Conservation (phyloP, 164 flowering plant species). For the Magnolia kwangsiensis region DNA sequence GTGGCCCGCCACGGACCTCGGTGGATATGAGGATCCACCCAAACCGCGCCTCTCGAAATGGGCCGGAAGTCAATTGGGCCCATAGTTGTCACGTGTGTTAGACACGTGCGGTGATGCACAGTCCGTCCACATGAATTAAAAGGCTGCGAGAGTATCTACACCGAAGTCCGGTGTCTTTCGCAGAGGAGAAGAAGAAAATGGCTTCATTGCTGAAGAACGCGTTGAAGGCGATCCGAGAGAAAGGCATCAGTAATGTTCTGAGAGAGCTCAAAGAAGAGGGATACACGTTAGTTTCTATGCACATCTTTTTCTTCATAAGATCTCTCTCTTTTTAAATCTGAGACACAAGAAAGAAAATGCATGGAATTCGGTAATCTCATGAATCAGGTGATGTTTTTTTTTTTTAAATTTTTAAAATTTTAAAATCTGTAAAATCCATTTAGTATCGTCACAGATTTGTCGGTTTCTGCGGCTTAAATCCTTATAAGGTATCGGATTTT, state of each 20-base stretch:
- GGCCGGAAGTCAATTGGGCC: too few relatives aligned
- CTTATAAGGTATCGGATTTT: not conserved
- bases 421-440: too few relatives aligned
- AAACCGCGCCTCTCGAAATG: too few relatives aligned
- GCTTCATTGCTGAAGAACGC: slow-evolving; percentile 62
- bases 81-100: too few relatives aligned
- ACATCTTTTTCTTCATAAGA: not conserved
- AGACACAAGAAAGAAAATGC: not conserved
- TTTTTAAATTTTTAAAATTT: too few relatives aligned
- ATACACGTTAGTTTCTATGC: slow-evolving; percentile 36
- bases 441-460: not conserved
- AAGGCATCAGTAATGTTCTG: slow-evolving; percentile 52
- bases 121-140: too few relatives aligned
- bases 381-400: not conserved
- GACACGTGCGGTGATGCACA: too few relatives aligned
- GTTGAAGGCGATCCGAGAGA: slow-evolving; percentile 56
- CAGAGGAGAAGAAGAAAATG: slow-evolving; percentile 29
- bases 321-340: not conserved
- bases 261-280: slow-evolving; percentile 71
- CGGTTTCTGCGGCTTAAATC: not conserved
- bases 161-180: not conserved
- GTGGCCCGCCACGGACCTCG: too few relatives aligned
- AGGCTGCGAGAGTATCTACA: too few relatives aligned
- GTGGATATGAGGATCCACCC: too few relatives aligned
- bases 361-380: not conserved